Conservation (phyloP, 768 basidiomycete species). For the Collybia nuda region DNA sequence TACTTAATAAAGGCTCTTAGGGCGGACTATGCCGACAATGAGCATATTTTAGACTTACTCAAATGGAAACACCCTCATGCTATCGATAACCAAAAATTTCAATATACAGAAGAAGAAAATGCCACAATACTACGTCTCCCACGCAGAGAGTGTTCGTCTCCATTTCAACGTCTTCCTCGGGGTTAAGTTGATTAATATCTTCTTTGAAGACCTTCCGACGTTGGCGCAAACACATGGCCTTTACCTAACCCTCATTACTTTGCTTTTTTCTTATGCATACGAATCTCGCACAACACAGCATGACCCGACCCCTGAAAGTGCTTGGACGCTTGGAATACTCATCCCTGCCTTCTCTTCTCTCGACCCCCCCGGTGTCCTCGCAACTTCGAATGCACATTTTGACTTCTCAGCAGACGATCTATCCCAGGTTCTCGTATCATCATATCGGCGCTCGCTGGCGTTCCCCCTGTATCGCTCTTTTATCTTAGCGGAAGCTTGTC, state of each 20-base stretch:
- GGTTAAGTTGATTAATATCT: not conserved
- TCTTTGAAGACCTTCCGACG: slow-evolving; percentile 57
- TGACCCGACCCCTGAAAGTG: slow-evolving; percentile 86
- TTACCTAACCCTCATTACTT: slow-evolving; percentile 65
- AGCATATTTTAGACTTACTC: slow-evolving; percentile 70
- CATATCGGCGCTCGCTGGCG: slow-evolving; percentile 72
- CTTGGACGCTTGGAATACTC: slow-evolving; percentile 79
- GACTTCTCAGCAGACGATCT: slow-evolving; percentile 46
- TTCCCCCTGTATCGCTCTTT: slow-evolving; percentile 85
- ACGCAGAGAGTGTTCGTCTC: slow-evolving; percentile 49
- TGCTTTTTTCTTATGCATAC: slow-evolving; percentile 82
- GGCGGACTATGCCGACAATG: slow-evolving; percentile 80
- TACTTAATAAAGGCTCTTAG: slow-evolving; percentile 35
- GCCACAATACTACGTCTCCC: slow-evolving; percentile 58
- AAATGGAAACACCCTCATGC: slow-evolving; percentile 62
- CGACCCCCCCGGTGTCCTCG: slow-evolving; percentile 52
- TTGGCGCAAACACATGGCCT: slow-evolving; percentile 55
- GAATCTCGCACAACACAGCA: slow-evolving; percentile 75
- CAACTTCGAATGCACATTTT: slow-evolving; percentile 13
- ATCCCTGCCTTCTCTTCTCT: slow-evolving; percentile 82
- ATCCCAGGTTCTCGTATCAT: slow-evolving; percentile 49
- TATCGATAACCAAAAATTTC: slow-evolving; percentile 29
- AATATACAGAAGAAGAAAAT: slow-evolving; percentile 76
- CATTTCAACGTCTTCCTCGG: not conserved
- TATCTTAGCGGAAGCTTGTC: slow-evolving; percentile 67